These are phyloP conservation scores for Trichomonas tenax DNA, from an alignment of 208 protist genomes.

Conservation along the genomic window DNA sequence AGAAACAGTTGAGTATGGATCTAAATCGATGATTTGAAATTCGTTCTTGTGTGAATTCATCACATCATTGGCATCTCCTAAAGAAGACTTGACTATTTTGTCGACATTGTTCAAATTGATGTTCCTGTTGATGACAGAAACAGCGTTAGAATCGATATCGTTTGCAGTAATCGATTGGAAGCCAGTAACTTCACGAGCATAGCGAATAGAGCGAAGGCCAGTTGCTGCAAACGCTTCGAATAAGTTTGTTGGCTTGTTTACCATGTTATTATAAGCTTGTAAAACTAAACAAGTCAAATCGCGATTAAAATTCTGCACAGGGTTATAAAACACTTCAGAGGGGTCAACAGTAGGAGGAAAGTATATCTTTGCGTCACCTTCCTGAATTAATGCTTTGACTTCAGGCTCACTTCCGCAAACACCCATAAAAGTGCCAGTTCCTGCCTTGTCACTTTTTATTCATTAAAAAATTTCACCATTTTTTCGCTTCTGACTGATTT, in stretches of 20 bases:
- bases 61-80: constrained; percentile 33
- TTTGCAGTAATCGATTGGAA: constrained; percentile 77
- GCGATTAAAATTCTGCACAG: constrained; percentile 65
- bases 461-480: too few species aligned
- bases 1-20: constrained; percentile 91
- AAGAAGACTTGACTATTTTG: constrained; percentile 52
- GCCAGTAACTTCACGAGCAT: constrained; percentile 57
- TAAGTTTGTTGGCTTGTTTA: constrained; percentile 17
- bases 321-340: constrained; percentile 43
- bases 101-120: constrained; percentile 68
- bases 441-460: too few species aligned
- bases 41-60: constrained; percentile 56
- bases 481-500: too few species aligned
- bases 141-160: constrained; percentile 77
- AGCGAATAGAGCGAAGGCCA: constrained; percentile 78
- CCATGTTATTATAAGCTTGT: constrained; percentile 54
- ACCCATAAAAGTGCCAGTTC: not conserved
- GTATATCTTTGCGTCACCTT: not conserved
- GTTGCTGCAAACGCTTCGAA: constrained; percentile 30
- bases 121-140: constrained; percentile 82
- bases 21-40: constrained; percentile 93
- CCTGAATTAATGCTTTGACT: not conserved
- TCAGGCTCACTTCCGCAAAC: not conserved
- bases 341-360: not conserved
- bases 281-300: constrained; percentile 82